Conservation (phyloP, 2,329 filamentous ascomycete species). For the Nothopassalora personata region DNA sequence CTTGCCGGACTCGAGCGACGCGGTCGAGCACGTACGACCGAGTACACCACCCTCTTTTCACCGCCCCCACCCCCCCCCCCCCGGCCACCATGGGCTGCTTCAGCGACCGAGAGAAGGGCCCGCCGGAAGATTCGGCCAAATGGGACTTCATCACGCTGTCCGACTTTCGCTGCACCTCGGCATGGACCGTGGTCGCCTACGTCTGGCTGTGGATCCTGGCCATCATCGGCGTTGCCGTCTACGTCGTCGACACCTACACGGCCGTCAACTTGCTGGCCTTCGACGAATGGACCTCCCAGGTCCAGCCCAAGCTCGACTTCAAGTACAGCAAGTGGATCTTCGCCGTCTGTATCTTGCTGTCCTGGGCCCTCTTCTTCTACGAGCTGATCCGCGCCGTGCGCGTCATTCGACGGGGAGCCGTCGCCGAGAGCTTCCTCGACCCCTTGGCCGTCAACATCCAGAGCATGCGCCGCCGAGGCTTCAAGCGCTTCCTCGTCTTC, state of each 20-base stretch:
- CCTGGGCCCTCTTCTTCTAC: slow-evolving; percentile 73
- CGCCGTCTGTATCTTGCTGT: slow-evolving; percentile 83
- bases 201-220: slow-evolving; percentile 77
- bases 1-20: slow-evolving; percentile 15
- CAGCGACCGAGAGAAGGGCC: slow-evolving; percentile 33
- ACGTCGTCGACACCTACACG: slow-evolving; percentile 86
- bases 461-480: slow-evolving; percentile 75
- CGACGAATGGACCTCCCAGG: slow-evolving; percentile 79
- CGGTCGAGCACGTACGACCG: background rate
- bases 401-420: slow-evolving; percentile 77
- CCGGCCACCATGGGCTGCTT: slow-evolving; percentile 35
- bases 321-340: slow-evolving; percentile 91
- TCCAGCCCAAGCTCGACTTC: slow-evolving; percentile 72
- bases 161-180: slow-evolving; percentile 82
- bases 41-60: background rate
- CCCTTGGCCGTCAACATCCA: slow-evolving; percentile 79
- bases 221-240: slow-evolving; percentile 74
- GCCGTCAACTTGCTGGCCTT: slow-evolving; percentile 87
- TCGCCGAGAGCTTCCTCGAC: slow-evolving; percentile 89
- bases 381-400: slow-evolving; percentile 74
- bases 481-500: slow-evolving; percentile 87
- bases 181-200: slow-evolving; percentile 73
- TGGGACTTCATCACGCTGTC: slow-evolving; percentile 78
- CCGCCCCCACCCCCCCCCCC: no score
- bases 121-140: slow-evolving; percentile 48